Conservation (phyloP, 192 early-diverging fungal genomes). For the Gigaspora rosea region DNA sequence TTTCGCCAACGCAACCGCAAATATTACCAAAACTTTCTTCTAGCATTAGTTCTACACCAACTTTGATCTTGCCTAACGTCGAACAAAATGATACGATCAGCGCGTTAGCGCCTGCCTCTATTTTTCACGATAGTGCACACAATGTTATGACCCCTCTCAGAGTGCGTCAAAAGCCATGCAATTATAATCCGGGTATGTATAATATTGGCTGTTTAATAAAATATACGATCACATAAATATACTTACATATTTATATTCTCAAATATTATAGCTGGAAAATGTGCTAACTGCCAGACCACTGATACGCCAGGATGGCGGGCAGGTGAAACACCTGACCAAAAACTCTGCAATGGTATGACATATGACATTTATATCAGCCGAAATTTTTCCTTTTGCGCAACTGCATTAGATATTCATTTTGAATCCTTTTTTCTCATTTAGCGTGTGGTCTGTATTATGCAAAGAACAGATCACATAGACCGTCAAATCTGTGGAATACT, state of each 20-base stretch:
- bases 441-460: constrained; percentile 26
- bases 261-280: constrained; percentile 22
- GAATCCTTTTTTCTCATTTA: not conserved
- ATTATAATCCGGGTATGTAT: constrained; percentile 11
- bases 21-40: not conserved
- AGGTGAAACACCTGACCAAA: constrained; percentile 33
- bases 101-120: not conserved
- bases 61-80: not conserved
- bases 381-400: not conserved
- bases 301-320: constrained; percentile 32
- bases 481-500: constrained; percentile 13
- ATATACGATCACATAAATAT: not conserved
- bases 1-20: not conserved
- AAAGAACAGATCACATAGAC: constrained; percentile 15
- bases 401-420: not conserved
- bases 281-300: constrained; percentile 29
- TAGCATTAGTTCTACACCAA: not conserved
- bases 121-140: not conserved
- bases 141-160: not conserved
- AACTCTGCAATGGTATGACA: constrained; percentile 31
- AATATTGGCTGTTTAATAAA: too few relatives aligned
- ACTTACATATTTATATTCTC: not conserved
- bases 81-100: constrained; percentile 2
- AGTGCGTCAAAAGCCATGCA: constrained; percentile 8
- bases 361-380: not conserved